Evolutionary conservation across 75 land plant genomes (phyloP).

Genomic region (Pinus albicaulis): DNA sequence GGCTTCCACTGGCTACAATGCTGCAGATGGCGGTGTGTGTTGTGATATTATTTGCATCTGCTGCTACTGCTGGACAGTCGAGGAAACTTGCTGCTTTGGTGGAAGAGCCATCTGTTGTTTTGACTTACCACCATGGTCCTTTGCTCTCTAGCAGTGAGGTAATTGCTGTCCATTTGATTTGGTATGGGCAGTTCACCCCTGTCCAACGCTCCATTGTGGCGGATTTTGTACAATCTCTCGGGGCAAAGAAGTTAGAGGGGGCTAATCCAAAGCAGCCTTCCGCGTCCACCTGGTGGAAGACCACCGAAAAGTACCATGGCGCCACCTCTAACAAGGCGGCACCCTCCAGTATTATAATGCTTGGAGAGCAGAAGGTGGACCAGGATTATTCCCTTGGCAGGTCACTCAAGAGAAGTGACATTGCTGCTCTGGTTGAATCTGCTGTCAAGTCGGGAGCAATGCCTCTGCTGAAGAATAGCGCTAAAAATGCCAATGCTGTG

Average conservation of each 20-base stretch:
- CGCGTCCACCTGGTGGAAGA: slow-evolving; percentile 35
- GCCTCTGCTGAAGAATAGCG: not conserved
- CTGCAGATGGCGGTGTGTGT: not conserved
- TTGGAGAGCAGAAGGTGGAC: slow-evolving; percentile 17
- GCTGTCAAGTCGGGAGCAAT: not conserved
- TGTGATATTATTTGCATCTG: not conserved
- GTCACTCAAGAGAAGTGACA: not conserved
- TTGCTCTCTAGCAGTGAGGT: slow-evolving; percentile 2
- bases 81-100: slow-evolving; percentile 11
- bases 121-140: slow-evolving; percentile 24
- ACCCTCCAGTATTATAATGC: not conserved
- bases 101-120: slow-evolving; percentile 14
- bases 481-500: slow-evolving; percentile 3
- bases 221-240: slow-evolving; percentile 19
- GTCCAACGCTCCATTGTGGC: slow-evolving; percentile 12
- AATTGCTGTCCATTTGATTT: slow-evolving; percentile 12
- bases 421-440: not conserved
- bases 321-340: not conserved
- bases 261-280: slow-evolving; percentile 12
- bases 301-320: slow-evolving; percentile 22
- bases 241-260: not conserved
- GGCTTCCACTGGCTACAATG: not conserved
- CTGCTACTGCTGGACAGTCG: not conserved
- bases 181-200: slow-evolving; percentile 20
- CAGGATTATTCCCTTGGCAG: slow-evolving; percentile 4